A percentile compares a stretch with the other conserved stretches of the same genome.
These are phyloP conservation scores for Pseudopyricularia cyperi DNA, from an alignment of 2,329 filamentous ascomycete genomes.

Conservation along the genomic window DNA sequence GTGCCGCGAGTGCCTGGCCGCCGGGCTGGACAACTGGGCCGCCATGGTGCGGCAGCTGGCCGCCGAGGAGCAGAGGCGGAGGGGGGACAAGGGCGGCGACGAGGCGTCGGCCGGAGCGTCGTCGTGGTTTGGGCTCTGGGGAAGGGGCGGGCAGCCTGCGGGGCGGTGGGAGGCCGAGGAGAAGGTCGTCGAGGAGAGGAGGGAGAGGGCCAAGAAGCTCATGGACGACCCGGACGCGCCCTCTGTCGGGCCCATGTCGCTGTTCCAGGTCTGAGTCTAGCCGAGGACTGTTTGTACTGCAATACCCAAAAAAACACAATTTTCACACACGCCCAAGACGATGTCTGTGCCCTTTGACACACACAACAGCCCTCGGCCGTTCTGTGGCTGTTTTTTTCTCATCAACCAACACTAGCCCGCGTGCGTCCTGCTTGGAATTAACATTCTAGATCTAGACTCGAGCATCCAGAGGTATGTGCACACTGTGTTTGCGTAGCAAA, in stretches of 20 bases:
- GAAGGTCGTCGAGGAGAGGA: slow-evolving; percentile 38
- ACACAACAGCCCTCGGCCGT: no score
- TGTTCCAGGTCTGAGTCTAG: slow-evolving; percentile 4
- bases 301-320: background rate
- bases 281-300: background rate
- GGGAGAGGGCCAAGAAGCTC: slow-evolving; percentile 35
- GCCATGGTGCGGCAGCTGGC: slow-evolving; percentile 62
- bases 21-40: slow-evolving; percentile 71
- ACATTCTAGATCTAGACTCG: no score
- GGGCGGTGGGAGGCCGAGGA: slow-evolving; percentile 42
- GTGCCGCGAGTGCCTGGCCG: slow-evolving; percentile 65
- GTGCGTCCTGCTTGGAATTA: no score
- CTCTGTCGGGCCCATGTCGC: slow-evolving; percentile 3
- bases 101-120: slow-evolving; percentile 2
- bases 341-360: no score
- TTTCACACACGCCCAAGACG: no score
- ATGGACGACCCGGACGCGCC: slow-evolving; percentile 33
- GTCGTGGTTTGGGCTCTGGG: slow-evolving; percentile 28
- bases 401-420: no score
- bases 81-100: background rate
- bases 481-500: no score
- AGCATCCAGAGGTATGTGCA: no score
- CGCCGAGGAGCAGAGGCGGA: slow-evolving; percentile 27
- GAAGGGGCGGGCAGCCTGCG: slow-evolving; percentile 21
- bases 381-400: no score